A percentile compares a stretch with the other conserved stretches of the same genome.
These are phyloP conservation scores for Botrytis byssoidea DNA, from an alignment of 2,329 filamentous ascomycete species.

Conservation along the genomic window DNA sequence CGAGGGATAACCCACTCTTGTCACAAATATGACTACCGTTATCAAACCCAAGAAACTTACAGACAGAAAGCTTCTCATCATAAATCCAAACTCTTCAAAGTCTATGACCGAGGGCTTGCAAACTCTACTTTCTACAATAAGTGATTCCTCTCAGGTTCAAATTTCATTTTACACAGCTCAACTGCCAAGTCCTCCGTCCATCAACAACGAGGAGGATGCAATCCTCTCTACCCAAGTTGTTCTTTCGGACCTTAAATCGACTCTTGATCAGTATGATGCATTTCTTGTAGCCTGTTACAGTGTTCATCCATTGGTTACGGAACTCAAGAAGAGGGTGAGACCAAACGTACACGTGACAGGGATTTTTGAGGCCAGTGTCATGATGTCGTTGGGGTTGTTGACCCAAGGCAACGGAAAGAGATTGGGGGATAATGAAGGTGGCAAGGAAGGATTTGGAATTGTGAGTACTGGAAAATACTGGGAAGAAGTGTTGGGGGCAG, in stretches of 20 bases:
- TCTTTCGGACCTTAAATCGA: constrained; percentile 50
- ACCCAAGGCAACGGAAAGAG: constrained; percentile 33
- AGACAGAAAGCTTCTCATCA: constrained; percentile 58
- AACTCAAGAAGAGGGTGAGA: constrained; percentile 48
- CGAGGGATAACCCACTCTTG: not conserved
- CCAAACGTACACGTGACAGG: constrained; percentile 63
- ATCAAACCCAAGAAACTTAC: not conserved
- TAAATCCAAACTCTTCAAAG: constrained; percentile 76
- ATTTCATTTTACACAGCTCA: constrained; percentile 42
- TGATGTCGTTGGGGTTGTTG: constrained; percentile 44
- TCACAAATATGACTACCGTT: constrained; percentile 2
- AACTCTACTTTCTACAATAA: constrained; percentile 43
- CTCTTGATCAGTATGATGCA: constrained; percentile 59
- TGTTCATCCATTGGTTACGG: constrained; percentile 70
- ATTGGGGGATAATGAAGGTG: constrained; percentile 19
- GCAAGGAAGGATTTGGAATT: constrained; percentile 66
- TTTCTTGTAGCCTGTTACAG: constrained; percentile 89
- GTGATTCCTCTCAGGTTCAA: constrained; percentile 34
- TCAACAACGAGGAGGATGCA: constrained; percentile 73
- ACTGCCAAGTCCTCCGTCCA: constrained; percentile 73
- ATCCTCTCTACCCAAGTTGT: constrained; percentile 61
- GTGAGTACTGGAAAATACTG: constrained; percentile 84
- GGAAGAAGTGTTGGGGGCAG: constrained; percentile 68
- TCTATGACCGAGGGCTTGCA: constrained; percentile 69
- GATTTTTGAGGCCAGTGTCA: constrained; percentile 83